Evolutionary conservation across 108 stramenopile genomes (phyloP).

Genomic region (Ochromonas danica): DNA sequence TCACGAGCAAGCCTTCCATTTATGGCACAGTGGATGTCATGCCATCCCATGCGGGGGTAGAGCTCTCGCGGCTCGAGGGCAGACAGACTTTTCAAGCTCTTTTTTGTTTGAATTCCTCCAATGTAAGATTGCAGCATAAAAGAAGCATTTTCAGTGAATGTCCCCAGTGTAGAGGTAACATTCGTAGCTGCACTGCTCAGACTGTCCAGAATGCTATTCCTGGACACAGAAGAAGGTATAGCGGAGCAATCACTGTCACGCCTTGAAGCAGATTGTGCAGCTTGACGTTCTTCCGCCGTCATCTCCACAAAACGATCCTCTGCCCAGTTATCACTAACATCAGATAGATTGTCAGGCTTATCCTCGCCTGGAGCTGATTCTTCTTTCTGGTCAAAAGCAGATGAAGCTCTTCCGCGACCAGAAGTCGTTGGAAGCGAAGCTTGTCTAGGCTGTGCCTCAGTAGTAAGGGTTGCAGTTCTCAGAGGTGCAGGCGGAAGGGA

Average conservation of each 20-base stretch:
- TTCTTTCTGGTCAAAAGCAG: neutral
- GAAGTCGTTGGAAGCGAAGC: too few relatives aligned
- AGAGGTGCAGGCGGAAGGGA: neutral
- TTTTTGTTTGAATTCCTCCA: neutral
- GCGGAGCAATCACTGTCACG: too few relatives aligned
- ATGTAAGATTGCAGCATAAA: neutral
- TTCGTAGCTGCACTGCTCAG: too few relatives aligned
- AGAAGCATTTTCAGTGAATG: neutral
- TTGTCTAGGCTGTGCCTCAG: neutral
- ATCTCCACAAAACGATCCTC: neutral
- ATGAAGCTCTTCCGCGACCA: neutral
- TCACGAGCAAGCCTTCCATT: neutral
- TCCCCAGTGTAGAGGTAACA: too few relatives aligned
- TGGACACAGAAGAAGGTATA: too few relatives aligned
- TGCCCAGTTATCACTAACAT: constrained; percentile 3
- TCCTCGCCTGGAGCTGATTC: neutral
- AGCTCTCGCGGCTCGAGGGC: neutral
- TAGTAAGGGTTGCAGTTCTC: neutral
- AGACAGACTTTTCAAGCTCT: neutral
- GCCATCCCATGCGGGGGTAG: constrained; percentile 35
- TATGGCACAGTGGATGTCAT: neutral
- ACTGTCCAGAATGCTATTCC: too few relatives aligned
- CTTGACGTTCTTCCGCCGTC: neutral
- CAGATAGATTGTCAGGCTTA: neutral
- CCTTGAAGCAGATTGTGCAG: too few relatives aligned